phyloP scores from a whole-genome alignment of 805 yeast species.

The Candida stauntonica region DNA sequence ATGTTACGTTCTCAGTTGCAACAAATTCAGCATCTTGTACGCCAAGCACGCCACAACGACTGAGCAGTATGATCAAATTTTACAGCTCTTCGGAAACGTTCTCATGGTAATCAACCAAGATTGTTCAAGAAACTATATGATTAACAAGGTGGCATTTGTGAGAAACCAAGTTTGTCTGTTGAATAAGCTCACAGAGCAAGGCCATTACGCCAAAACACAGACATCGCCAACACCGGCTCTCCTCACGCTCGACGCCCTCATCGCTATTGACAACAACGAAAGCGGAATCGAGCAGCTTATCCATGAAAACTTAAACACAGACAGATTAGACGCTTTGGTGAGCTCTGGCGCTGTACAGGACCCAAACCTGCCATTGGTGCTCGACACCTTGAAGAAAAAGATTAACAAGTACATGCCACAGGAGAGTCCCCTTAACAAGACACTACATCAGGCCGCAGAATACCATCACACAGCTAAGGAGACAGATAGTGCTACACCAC shows the following conservation, averaged over 20 bases:
- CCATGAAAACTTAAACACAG: constrained; percentile 12
- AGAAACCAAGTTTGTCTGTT: constrained; percentile 19
- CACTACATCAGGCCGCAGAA: constrained; percentile 5
- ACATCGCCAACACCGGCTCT: constrained; percentile 16
- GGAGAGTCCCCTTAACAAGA: constrained; percentile 2
- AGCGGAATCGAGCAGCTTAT: constrained; percentile 17
- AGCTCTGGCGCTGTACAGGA: constrained; percentile 9
- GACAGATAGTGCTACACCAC: constrained; percentile 10
- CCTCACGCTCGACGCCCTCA: constrained; percentile 15
- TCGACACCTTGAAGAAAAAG: constrained; percentile 7
- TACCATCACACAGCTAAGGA: constrained; percentile 3
- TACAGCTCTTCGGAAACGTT: constrained; percentile 27
- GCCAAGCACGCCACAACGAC: constrained; percentile 12
- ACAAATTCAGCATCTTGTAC: constrained; percentile 24
- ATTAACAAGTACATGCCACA: background rate
- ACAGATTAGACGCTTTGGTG: constrained; percentile 5
- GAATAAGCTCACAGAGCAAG: constrained; percentile 12
- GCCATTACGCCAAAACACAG: background rate
- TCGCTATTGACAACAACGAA: constrained; percentile 34
- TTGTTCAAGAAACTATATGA: constrained; percentile 25
- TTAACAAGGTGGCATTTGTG: constrained; percentile 23
- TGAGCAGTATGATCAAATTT: constrained; percentile 23
- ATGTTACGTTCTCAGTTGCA: constrained; percentile 26
- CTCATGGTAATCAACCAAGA: constrained; percentile 22
- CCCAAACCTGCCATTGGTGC: constrained; percentile 15